phyloP scores from a whole-genome alignment of 2,329 filamentous ascomycete species.

The Calonectria pteridis region DNA sequence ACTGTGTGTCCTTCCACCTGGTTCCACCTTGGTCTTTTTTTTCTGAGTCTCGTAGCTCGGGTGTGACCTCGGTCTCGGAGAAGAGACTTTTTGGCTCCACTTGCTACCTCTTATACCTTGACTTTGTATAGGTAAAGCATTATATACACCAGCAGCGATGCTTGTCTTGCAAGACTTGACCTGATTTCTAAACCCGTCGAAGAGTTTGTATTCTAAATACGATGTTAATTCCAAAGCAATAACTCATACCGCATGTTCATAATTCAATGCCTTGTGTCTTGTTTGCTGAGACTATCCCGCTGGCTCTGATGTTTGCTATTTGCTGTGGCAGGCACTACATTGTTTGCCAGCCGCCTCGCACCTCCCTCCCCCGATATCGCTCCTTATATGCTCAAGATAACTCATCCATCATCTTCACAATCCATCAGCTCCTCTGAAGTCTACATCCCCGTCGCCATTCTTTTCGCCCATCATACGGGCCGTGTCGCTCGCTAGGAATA shows the following conservation, averaged over 20 bases:
- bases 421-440: neutral
- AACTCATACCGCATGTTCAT: neutral
- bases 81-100: neutral
- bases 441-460: neutral
- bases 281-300: too few species aligned
- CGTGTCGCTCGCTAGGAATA: slow-evolving; percentile 7
- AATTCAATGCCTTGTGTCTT: neutral
- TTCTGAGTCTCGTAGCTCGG: neutral
- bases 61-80: neutral
- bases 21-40: neutral
- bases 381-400: neutral
- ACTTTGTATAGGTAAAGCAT: too few species aligned
- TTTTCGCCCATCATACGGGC: neutral
- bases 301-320: neutral
- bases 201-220: neutral
- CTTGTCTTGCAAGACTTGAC: neutral
- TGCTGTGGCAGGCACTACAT: neutral
- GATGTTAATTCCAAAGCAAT: neutral
- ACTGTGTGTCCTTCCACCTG: neutral
- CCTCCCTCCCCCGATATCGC: slow-evolving; percentile 28
- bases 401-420: neutral
- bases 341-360: slow-evolving; percentile 38
- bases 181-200: neutral
- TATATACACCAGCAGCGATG: neutral
- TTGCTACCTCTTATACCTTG: neutral